Evolutionary conservation across 768 basidiomycete genomes (phyloP), one percentile per base, ranked within the genome.

Genomic region (Phlebiopsis gigantea): DNA sequence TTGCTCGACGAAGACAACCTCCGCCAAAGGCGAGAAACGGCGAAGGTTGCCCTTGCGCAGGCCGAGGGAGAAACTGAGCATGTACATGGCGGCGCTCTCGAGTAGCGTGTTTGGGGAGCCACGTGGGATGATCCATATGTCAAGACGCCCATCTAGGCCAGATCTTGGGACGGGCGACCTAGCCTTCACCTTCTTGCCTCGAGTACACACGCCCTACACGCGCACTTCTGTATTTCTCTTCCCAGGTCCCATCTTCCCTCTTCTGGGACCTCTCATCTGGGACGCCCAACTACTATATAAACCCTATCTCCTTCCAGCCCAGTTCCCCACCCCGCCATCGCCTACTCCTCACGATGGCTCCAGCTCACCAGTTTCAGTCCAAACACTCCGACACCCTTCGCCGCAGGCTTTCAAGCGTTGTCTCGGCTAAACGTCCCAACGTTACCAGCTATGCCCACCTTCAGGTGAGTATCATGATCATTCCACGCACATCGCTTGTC

Each of bases 331-430:
- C 12, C 34, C 30, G 50, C 19, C 49, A 51, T 53, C 64, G 17
- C 17, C 60, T 58, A 62, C 63, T 66, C 64, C 63, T 56, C 17
- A 71, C 62, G 73, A 86, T 84, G 83, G 75, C 84, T 46, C 75
- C 77, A 63, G 65, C 61, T 17, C 71, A 77, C 41, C 66, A 74
- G 31, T 90, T 91, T 66, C 67, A 80, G 65, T 88, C 87, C 44
- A 78, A 84, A 56, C 65, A 82, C n/a, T 86, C 87, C 44, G 75
- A 74, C 47, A 82, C 80, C 51, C 76, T 82, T 53, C 77, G 84
- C 58, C 81, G 85, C 66, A 82, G 88, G 72, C 82, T 91, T 50
- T 88, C 87, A 42, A 84, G 77, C 65, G 72, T 73, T 57, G 71
- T 77, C 55, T 64, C 74, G 46, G 69, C 71, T 5, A 74, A 75